A percentile compares a stretch with the other conserved stretches of the same genome.
Evolutionary conservation across 2,329 filamentous ascomycete species (phyloP).

Genomic region (Aureobasidium zeae): DNA sequence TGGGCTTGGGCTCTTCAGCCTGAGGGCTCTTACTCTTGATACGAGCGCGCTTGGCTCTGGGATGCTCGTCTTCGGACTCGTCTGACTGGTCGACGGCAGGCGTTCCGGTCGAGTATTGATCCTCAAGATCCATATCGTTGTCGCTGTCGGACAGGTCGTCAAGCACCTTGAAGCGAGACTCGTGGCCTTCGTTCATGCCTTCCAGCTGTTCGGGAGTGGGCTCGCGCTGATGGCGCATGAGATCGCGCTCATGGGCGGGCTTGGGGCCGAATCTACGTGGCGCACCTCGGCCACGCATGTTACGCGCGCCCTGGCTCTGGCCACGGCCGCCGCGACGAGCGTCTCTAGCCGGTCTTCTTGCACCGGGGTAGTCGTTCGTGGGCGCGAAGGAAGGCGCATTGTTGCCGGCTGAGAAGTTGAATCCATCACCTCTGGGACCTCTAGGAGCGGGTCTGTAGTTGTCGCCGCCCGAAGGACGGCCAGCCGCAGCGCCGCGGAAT

Average conservation of each 20-base stretch:
- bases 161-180: slow-evolving; percentile 33
- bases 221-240: slow-evolving; percentile 33
- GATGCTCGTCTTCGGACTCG: slow-evolving; percentile 20
- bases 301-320: too few relatives aligned
- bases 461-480: not conserved
- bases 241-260: slow-evolving; percentile 36
- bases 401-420: slow-evolving; percentile 14
- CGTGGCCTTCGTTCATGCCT: slow-evolving; percentile 33
- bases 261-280: slow-evolving; percentile 20
- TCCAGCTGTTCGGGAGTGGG: slow-evolving; percentile 37
- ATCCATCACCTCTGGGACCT: slow-evolving; percentile 2
- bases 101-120: not conserved
- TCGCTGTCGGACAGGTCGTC: slow-evolving; percentile 35
- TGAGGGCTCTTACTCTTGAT: slow-evolving; percentile 16
- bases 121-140: slow-evolving; percentile 20
- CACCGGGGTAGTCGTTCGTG: slow-evolving; percentile 7
- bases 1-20: slow-evolving; percentile 43
- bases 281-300: slow-evolving; percentile 1
- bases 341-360: slow-evolving; percentile 8
- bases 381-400: slow-evolving; percentile 14
- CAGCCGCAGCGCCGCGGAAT: slow-evolving; percentile 14
- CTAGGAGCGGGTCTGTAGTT: slow-evolving; percentile 7
- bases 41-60: slow-evolving; percentile 26
- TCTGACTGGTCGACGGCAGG: slow-evolving; percentile 13
- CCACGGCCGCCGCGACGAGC: slow-evolving; percentile 1